Base-by-base conservation (phyloP, 495 filamentous ascomycete species). In the Thermothielavioides terrestris region DNA sequence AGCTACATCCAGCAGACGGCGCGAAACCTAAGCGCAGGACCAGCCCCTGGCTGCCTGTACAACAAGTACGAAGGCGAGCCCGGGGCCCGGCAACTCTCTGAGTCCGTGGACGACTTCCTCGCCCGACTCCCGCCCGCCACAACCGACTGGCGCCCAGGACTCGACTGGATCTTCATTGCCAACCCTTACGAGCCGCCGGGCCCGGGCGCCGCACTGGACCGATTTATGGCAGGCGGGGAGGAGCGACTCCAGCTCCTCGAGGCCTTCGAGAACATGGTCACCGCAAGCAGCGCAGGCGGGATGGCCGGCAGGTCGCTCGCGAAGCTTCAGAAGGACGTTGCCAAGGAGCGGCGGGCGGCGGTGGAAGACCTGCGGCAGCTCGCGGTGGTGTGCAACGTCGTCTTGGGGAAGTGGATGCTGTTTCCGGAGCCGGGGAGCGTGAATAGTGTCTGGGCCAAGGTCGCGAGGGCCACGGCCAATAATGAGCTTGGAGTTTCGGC, bases 391-490 rank as follows among this genome's bases (percentile, higher is more conserved):
- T 62, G 42, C 54, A 39, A 54, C 10, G 15, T 56, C 5, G 17
- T 43, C 23, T 73, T 11, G 11, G 62, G 62, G 14, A 65, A 63
- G 74, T 94, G 89, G 89, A 86, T 95, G 85, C 56, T 94, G n/a
- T 89, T 89, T 57, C 77, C 79, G 2, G 55, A 65, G 3, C 50
- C 63, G 6, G 64, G 70, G 2, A 56, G 75, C n/a, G 76, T 89
- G 10, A 77, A 88, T 59, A 60, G 67, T 4, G 52, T 72, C 11
- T 94, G 88, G 88, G 66, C 56, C 2, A 66, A 65, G 15, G 66
- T 95, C 3, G 84, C 78, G 4, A 70, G 66, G 14, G 86, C 78
- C 0, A 82, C 84, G 18, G 72, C 74, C 14, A 66, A 75, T 15
- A 80, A 82, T 34, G 74, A 82, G 41, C 71, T 94, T 4, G 86